phyloP scores from a whole-genome alignment of 768 basidiomycete genomes.

The Phanerochaete sordida region DNA sequence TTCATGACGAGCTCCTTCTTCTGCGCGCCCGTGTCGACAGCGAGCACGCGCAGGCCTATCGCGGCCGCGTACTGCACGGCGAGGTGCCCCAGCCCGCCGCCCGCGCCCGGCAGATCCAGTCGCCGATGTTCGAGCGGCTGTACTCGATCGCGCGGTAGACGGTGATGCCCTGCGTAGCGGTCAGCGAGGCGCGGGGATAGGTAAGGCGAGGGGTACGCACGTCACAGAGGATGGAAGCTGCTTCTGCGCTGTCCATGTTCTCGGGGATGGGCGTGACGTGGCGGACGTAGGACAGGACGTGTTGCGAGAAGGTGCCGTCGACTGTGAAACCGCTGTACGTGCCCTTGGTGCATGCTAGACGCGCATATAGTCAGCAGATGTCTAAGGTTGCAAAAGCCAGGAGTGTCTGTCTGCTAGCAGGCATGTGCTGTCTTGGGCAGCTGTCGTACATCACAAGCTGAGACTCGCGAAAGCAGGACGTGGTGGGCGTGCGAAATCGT shows the following conservation, averaged over 20 bases:
- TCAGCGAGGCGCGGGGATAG: background rate
- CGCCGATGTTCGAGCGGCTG: constrained; percentile 57
- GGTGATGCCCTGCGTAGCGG: constrained; percentile 59
- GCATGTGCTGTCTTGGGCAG: too few relatives aligned
- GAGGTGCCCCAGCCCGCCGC: constrained; percentile 81
- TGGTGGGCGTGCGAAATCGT: too few relatives aligned
- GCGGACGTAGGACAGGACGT: constrained; percentile 67
- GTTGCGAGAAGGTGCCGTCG: constrained; percentile 76
- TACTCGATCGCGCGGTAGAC: constrained; percentile 85
- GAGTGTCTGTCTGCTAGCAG: too few relatives aligned
- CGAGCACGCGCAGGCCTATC: constrained; percentile 78
- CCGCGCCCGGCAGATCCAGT: constrained; percentile 81
- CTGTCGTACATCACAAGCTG: background rate
- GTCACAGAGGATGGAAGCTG: constrained; percentile 77
- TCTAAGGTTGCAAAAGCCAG: background rate
- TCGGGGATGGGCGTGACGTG: constrained; percentile 82
- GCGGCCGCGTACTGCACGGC: constrained; percentile 79
- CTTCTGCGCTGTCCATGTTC: constrained; percentile 55
- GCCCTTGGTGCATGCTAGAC: constrained; percentile 53
- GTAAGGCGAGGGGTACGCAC: constrained; percentile 33
- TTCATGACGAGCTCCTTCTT: constrained; percentile 58
- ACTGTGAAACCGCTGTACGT: constrained; percentile 68
- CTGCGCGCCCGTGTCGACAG: constrained; percentile 74
- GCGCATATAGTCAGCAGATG: background rate
- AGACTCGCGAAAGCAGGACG: too few relatives aligned